A percentile compares a stretch with the other conserved stretches of the same genome.
phyloP scores from a whole-genome alignment of 1,284 basidiomycete species.

The Marasmius sp. region DNA sequence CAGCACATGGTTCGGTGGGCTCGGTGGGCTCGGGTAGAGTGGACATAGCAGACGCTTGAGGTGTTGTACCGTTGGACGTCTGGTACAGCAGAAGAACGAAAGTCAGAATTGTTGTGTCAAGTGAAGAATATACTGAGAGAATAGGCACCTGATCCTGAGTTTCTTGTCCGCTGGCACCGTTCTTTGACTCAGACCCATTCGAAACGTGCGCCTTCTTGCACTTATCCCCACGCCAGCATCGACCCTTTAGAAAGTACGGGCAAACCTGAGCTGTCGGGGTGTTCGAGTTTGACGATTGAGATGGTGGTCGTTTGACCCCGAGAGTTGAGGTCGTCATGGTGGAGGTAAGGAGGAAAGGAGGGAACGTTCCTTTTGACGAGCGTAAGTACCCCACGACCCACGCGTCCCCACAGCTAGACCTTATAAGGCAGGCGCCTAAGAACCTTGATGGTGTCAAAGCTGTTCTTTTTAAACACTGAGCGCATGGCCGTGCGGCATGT shows the following conservation, averaged over 20 bases:
- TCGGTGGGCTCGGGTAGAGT: neutral
- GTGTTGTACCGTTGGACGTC: neutral
- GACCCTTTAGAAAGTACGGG: neutral
- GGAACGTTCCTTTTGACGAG: neutral
- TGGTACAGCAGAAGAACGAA: neutral
- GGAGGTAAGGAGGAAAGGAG: neutral
- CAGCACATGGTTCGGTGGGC: neutral
- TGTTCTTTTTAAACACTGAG: neutral
- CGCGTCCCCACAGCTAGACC: neutral
- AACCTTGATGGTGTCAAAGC: neutral
- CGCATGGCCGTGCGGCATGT: too few relatives aligned
- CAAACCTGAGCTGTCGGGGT: neutral
- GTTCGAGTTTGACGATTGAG: neutral
- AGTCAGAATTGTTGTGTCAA: neutral
- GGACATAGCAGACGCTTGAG: neutral
- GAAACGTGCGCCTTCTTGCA: neutral
- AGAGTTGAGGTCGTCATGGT: neutral
- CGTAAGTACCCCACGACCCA: neutral
- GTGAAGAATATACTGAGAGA: neutral
- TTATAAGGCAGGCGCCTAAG: neutral
- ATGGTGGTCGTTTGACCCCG: neutral
- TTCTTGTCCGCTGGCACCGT: neutral
- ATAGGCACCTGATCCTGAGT: neutral
- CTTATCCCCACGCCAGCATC: neutral
- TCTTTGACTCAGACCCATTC: neutral